Conservation (phyloP, 176 grass and related monocot species). For the Elaeis guineensis region DNA sequence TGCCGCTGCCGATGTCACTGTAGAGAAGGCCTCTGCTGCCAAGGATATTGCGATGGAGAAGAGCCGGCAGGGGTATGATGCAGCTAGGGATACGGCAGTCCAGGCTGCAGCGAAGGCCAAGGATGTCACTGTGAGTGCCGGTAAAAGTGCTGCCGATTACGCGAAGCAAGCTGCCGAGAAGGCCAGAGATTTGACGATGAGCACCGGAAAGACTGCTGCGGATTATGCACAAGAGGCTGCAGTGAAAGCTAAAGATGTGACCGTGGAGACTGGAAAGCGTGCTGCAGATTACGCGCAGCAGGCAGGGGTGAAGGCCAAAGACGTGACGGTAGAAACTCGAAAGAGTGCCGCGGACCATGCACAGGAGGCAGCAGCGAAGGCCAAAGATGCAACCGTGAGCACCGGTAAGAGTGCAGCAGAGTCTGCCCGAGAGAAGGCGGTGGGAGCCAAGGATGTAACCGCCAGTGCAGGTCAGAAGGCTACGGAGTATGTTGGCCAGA, state of each 20-base stretch:
- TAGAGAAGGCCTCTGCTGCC: neutral
- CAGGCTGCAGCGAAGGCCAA: constrained; percentile 16
- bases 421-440: constrained; percentile 28
- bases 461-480: neutral
- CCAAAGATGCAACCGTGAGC: constrained; percentile 37
- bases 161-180: constrained; percentile 41
- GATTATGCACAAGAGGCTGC: constrained; percentile 18
- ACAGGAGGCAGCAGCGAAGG: constrained; percentile 24
- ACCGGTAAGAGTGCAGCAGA: constrained; percentile 24
- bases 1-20: neutral
- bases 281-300: constrained; percentile 40
- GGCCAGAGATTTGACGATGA: constrained; percentile 33
- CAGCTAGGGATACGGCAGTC: neutral
- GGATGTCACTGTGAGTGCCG: constrained; percentile 22
- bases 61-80: neutral
- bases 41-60: constrained; percentile 2
- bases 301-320: constrained; percentile 46
- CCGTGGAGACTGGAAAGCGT: neutral
- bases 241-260: constrained; percentile 17
- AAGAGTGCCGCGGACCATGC: constrained; percentile 23
- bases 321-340: constrained; percentile 25
- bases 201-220: constrained; percentile 20
- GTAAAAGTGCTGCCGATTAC: constrained; percentile 32
- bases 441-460: constrained; percentile 4
- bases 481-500: neutral